Base-by-base conservation (phyloP, 2,329 filamentous ascomycete species). In the Talaromyces piceae region DNA sequence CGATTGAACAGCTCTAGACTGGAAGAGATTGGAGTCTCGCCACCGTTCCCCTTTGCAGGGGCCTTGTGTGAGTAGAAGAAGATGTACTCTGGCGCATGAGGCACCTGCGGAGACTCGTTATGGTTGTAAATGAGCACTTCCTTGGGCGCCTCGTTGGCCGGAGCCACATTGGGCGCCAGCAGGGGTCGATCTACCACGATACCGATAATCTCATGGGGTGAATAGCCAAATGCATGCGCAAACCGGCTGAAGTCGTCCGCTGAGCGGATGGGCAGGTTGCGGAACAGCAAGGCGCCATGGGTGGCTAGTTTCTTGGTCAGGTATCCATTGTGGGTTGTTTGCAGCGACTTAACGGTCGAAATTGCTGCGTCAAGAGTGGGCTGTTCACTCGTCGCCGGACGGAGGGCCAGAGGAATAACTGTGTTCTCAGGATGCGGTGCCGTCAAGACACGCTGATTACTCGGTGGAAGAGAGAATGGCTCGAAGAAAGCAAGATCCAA, bases 41-140 rank as follows among this genome's bases (percentile, higher is more conserved):
- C 67, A 1, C 68, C 67, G 18, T 9, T 27, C n/a, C 47, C 48
- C 26, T 51, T 51, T 20, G n/a, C 30, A 13, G 50, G 50, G 6
- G 46, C 71, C 5, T 59, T 62, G 51, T 76, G 68, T 1, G 64
- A 60, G 44, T 76, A 77, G 63, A 77, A 76, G 58, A 77, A 76
- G 45, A 77, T 72, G 52, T 77, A 77, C 53, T 73, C 75, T 0
- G 75, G 75, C 0, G 74, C 73, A 52, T 77, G 75, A 1, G 75
- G 75, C 0, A 77, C 74, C 54, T 77, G 74, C 0, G 73, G 72
- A 0, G 72, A 76, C 55, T 78, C 75, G 53, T 77, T 78, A 60
- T 77, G 75, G 56, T 68, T 76, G 58, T 76, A 77, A 37, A 77
- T 76, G 6, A 71, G 62, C 1, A 75, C 71, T 45, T 74, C 67